Percentiles rank a stretch among this genome's conserved stretches.
Conservation (phyloP, 2,329 filamentous ascomycete species). For the Microascus cirrosus region DNA sequence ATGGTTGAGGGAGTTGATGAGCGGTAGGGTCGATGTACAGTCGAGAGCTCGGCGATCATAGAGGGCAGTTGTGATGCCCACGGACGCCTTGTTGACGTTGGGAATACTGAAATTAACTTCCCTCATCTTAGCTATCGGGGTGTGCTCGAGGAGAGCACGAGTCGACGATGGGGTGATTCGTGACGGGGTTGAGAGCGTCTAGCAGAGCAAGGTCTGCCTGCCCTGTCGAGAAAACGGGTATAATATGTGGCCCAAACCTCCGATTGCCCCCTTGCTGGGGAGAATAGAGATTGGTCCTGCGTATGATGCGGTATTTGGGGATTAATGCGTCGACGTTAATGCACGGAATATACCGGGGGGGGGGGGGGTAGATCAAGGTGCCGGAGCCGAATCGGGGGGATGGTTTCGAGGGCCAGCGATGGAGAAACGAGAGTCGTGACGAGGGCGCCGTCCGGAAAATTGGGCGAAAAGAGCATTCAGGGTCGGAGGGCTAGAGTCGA, state of each 20-base stretch:
- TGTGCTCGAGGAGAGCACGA: neutral
- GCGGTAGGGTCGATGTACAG: conserved; percentile 91
- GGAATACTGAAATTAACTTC: conserved; percentile 99
- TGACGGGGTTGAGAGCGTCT: neutral
- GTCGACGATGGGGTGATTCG: neutral
- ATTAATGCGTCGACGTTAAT: conserved; percentile 1
- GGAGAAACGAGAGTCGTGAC: neutral
- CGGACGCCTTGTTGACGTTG: conserved; percentile 98
- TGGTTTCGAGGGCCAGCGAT: neutral
- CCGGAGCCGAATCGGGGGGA: neutral
- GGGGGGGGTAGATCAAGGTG: neutral
- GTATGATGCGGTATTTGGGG: conserved; percentile 2
- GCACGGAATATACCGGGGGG: neutral
- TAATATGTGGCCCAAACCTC: conserved; percentile 2
- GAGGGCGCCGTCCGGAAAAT: neutral
- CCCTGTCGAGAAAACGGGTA: neutral
- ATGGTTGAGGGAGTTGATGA: conserved; percentile 98
- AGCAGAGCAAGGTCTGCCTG: neutral
- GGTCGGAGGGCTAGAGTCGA: neutral
- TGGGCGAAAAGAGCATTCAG: neutral
- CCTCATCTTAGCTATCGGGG: conserved; percentile 61
- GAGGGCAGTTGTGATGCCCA: conserved; percentile 94
- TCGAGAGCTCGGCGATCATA: conserved; percentile 96
- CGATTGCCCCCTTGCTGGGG: conserved; percentile 2
- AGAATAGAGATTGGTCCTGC: conserved; percentile 1